Base-by-base conservation (phyloP, 192 early-diverging fungal genomes). In the Backusella morwellensis region DNA sequence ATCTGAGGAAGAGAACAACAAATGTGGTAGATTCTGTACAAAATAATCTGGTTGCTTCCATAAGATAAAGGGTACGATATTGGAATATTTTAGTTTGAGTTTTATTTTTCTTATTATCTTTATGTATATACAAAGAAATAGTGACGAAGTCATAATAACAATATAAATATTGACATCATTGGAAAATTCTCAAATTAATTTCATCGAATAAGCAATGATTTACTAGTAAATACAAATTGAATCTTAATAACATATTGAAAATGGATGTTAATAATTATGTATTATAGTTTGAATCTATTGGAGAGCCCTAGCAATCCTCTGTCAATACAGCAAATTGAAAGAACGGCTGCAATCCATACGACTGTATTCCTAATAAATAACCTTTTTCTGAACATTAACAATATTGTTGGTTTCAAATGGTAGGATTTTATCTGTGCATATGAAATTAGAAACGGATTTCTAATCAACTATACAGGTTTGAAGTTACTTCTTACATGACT, bases 321-420 rank as follows among this genome's bases (percentile, higher is more conserved):
- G 26, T 21, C 23, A 54, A 34, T 32, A 34, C 70, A 50, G 32
- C 70, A 52, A 6, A 2, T 52, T 52, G 50, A 52, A 52, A 34
- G 32, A 52, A 52, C 41, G 9, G 41, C 41, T 26, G 47, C 71
- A 0, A 17, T 72, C 0, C 35, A 70, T 70, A 70, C 40, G 11
- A 23, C 36, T 41, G 44, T 70, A 21, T 50, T 72, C 12, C 14
- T 52, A 50, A 6, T 72, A 19, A 54, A 54, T 54, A 72, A 35
- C 29, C 36, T 29, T 41, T 70, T 70, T 41, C 36, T 70, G 14
- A 41, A 70, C 38, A 38, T 70, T 26, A 70, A 70, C 26, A 41
- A 70, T 41, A 42, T 42, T 41, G 17, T 70, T 70, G 40, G 41
- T 21, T 70, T 70, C n/a, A 70, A 70, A 42, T 44, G 69, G 41